Base-by-base conservation (phyloP, 106 monocot species). In the Phalaenopsis aphrodite region DNA sequence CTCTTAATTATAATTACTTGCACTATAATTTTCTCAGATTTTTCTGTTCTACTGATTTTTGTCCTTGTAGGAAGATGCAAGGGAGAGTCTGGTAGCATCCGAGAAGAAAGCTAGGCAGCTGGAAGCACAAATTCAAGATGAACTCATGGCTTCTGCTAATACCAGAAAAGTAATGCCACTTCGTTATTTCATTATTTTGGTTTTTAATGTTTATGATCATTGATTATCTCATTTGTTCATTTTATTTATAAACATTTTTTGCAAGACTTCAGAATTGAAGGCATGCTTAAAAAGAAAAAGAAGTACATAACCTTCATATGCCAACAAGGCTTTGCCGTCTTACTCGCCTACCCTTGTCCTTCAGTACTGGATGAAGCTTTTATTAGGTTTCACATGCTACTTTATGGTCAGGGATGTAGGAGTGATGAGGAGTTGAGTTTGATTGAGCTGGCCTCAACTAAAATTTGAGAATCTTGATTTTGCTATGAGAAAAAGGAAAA, bases 101-200 rank as follows among this genome's bases (percentile, higher is more conserved):
- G 94, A 98, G 80, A 94, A 94, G 83, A 98, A 94, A 82, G 84
- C 84, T 64, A 83, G 98, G 76, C 92, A 91, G 74, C 71, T 98
- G 66, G 92, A 94, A 90, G 78, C 86, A 16, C 92, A 94, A 75
- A 77, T 94, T 69, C 89, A 92, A 56, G 94, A 94, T 67, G 94
- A 91, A 77, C 86, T 91, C 42, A 36, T 77, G 46, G 75, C 79
- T 39, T 89, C 79, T 78, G 88, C 84, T 66, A 92, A 80, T 82
- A 83, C 64, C 66, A 85, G 42, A 87, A 94, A 89, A 64, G 98
- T 98, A 85, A 45, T 55, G 4, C 56, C 5, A 17, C 18, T 75
- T 19, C 43, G 5, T 75, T 43, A 1, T 43, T 24, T 45, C 45
- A 38, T 15, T 75, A 7, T 75, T 52, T 52, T 12, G 52, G 12